Percentiles rank a stretch among this genome's conserved stretches.
Evolutionary conservation across 1,139 yeast genomes (phyloP).

Genomic region (Hyphopichia burtonii): DNA sequence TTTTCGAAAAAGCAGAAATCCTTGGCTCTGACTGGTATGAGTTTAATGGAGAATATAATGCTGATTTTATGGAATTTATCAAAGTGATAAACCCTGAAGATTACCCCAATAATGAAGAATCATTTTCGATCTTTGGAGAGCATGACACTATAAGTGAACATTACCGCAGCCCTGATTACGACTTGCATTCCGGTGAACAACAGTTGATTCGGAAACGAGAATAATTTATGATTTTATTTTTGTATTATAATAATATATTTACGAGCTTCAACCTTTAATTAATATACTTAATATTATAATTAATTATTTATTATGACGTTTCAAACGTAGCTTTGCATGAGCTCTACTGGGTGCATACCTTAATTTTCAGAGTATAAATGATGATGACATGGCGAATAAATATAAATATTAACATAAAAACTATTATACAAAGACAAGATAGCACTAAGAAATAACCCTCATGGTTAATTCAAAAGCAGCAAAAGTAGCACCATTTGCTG

Average conservation of each 20-base stretch:
- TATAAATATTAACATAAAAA: no score
- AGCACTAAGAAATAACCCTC: slow-evolving; percentile 44
- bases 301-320: no score
- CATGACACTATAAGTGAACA: slow-evolving; percentile 4
- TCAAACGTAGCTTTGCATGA: no score
- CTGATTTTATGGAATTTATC: slow-evolving; percentile 49
- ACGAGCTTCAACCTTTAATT: no score
- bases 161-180: slow-evolving; percentile 16
- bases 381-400: no score
- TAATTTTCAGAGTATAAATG: no score
- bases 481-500: slow-evolving; percentile 95
- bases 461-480: slow-evolving; percentile 87
- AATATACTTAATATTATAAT: no score
- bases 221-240: background rate
- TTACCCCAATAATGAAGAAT: slow-evolving; percentile 22
- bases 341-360: no score
- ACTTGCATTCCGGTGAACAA: slow-evolving; percentile 13
- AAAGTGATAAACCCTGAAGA: slow-evolving; percentile 44
- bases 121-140: slow-evolving; percentile 3
- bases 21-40: slow-evolving; percentile 51
- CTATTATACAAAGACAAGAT: no score
- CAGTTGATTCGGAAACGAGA: background rate
- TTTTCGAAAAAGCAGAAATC: slow-evolving; percentile 38
- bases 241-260: background rate
- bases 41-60: slow-evolving; percentile 51